These are phyloP conservation scores for Aspergillus cavernicola DNA, from an alignment of 495 filamentous ascomycete genomes.

Conservation along the genomic window DNA sequence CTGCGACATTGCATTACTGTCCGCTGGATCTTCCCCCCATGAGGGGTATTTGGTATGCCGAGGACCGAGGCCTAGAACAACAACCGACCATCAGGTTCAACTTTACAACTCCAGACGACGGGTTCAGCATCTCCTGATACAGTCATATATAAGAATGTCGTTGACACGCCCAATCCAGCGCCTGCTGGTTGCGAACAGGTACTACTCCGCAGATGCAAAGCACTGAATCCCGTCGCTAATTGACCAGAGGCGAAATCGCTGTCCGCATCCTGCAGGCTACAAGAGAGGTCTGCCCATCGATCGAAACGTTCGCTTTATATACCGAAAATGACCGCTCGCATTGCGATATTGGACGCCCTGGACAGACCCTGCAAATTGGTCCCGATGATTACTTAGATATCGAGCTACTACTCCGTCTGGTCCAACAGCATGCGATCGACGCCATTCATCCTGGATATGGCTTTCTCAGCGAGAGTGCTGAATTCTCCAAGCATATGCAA, in stretches of 20 bases:
- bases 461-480: constrained; percentile 57
- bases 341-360: constrained; percentile 41
- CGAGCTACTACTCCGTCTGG: constrained; percentile 39
- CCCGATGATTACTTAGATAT: constrained; percentile 53
- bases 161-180: constrained; percentile 41
- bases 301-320: constrained; percentile 53
- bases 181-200: constrained; percentile 59
- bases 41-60: constrained; percentile 8
- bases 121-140: no score
- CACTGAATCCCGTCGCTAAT: constrained; percentile 4
- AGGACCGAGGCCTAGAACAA: constrained; percentile 2
- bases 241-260: constrained; percentile 57
- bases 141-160: constrained; percentile 18
- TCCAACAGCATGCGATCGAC: constrained; percentile 48
- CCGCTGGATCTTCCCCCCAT: neutral
- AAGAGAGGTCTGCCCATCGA: constrained; percentile 43
- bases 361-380: constrained; percentile 44
- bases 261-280: constrained; percentile 55
- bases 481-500: constrained; percentile 49
- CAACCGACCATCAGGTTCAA: constrained; percentile 2
- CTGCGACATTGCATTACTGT: neutral
- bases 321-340: constrained; percentile 52
- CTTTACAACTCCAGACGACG: neutral
- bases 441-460: constrained; percentile 61
- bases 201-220: neutral